These are phyloP conservation scores for Raddia distichophylla DNA, from an alignment of 176 grass and related monocot species.

Conservation along the genomic window DNA sequence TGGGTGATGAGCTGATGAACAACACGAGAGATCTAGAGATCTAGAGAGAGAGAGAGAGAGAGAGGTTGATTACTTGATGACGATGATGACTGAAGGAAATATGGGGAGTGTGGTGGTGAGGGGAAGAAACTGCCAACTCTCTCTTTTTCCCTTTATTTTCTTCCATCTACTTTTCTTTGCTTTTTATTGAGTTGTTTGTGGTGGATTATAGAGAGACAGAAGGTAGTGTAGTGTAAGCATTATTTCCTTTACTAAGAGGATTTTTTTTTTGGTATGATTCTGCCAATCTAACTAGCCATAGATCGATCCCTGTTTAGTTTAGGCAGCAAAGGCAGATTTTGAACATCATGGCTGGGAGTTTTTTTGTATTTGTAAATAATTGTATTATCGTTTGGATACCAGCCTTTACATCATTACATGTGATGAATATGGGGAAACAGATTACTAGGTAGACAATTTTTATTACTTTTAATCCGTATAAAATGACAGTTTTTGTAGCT, in stretches of 20 bases:
- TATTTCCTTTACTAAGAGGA: not conserved
- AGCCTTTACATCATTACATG: too few species aligned
- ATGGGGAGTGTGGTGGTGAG: slow-evolving; percentile 15
- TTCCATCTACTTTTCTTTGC: slow-evolving; percentile 3
- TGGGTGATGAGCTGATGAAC: slow-evolving; percentile 21
- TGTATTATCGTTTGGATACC: too few species aligned
- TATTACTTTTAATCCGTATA: not conserved
- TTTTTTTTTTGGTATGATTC: not conserved
- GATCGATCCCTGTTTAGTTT: too few species aligned
- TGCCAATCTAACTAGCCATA: not conserved
- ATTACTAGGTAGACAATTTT: too few species aligned
- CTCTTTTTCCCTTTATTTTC: not conserved
- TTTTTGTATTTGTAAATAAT: too few species aligned
- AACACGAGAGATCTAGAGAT: too few species aligned
- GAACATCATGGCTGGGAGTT: too few species aligned
- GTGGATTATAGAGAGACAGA: not conserved
- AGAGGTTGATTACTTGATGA: not conserved
- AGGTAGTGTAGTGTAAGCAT: not conserved
- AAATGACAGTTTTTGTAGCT: too few species aligned
- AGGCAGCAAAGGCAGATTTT: too few species aligned
- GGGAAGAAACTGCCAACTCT: slow-evolving; percentile 30
- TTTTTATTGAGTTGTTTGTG: not conserved
- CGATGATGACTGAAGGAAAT: slow-evolving; percentile 8
- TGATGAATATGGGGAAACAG: too few species aligned
- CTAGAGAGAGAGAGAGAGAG: not conserved